Conservation (phyloP, 805 yeast species). For the Ogataea ramenticola region DNA sequence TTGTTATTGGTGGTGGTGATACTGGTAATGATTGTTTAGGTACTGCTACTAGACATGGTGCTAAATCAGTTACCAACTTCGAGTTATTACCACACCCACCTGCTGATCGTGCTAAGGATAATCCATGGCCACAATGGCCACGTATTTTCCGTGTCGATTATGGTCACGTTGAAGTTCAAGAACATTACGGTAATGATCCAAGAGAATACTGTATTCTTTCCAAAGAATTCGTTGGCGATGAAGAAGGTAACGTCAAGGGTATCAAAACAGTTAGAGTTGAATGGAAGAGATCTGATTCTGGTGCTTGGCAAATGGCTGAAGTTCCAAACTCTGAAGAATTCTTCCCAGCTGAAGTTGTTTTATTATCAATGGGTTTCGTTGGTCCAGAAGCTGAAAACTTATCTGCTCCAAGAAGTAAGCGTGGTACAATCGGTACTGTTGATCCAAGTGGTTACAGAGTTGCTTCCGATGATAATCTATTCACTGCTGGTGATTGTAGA, state of each 20-base stretch:
- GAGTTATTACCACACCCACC: constrained; percentile 94
- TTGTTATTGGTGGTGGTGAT: constrained; percentile 99
- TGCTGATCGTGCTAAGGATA: constrained; percentile 76
- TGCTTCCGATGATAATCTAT: constrained; percentile 53
- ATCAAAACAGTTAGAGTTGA: constrained; percentile 95
- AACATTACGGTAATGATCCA: constrained; percentile 95
- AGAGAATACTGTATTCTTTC: constrained; percentile 94
- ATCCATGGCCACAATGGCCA: constrained; percentile 99
- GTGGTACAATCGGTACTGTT: constrained; percentile 76
- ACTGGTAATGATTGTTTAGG: constrained; percentile 99
- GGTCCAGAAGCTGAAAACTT: constrained; percentile 89
- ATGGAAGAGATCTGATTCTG: constrained; percentile 92
- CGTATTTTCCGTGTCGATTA: constrained; percentile 95
- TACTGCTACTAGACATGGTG: constrained; percentile 95
- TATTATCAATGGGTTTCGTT: constrained; percentile 94
- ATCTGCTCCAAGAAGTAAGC: constrained; percentile 58
- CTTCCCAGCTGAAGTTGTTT: constrained; percentile 90
- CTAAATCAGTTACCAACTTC: constrained; percentile 87
- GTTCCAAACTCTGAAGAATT: constrained; percentile 91
- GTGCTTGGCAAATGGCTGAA: constrained; percentile 99
- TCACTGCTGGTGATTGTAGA: constrained; percentile 98
- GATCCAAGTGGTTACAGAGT: constrained; percentile 63
- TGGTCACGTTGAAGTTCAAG: constrained; percentile 92
- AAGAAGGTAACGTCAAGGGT: constrained; percentile 89
- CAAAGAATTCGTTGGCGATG: constrained; percentile 93